These are phyloP conservation scores for Juglanconis oblonga DNA, from an alignment of 2,329 filamentous ascomycete genomes.

Conservation along the genomic window DNA sequence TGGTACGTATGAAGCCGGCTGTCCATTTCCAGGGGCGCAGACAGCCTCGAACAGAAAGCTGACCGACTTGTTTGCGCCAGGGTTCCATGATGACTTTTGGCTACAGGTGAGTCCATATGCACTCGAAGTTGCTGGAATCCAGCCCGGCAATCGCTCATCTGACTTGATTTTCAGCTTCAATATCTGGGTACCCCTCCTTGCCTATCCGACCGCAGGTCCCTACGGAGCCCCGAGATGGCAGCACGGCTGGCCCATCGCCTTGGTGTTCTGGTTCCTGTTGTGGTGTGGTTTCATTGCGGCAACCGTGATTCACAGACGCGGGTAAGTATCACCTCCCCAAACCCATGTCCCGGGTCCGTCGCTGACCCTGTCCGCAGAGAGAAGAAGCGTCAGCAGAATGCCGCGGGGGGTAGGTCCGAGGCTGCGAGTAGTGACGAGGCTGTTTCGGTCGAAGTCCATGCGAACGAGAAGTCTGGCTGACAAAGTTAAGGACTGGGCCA, in stretches of 20 bases:
- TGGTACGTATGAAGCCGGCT: slow-evolving; percentile 23
- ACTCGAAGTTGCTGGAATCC: no score
- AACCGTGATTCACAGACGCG: slow-evolving; percentile 31
- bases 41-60: not conserved
- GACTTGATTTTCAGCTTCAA: slow-evolving; percentile 29
- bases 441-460: slow-evolving; percentile 1
- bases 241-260: slow-evolving; percentile 45
- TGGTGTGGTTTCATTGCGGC: slow-evolving; percentile 39
- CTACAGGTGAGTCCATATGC: slow-evolving; percentile 26
- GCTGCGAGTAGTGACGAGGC: slow-evolving; percentile 2
- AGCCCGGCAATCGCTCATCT: not conserved
- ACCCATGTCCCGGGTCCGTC: not conserved
- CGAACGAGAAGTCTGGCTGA: slow-evolving; percentile 4
- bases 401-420: not conserved
- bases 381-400: not conserved
- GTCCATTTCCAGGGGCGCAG: not conserved
- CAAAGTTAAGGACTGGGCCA: not conserved
- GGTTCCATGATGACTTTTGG: slow-evolving; percentile 45
- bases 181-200: slow-evolving; percentile 41
- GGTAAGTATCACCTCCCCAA: slow-evolving; percentile 18
- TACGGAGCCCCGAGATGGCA: slow-evolving; percentile 44
- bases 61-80: slow-evolving; percentile 20
- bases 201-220: slow-evolving; percentile 39
- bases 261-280: slow-evolving; percentile 42
- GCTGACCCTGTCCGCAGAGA: not conserved